Base-by-base conservation (phyloP, 306 rosid species). In the Dryas alaskensis region DNA sequence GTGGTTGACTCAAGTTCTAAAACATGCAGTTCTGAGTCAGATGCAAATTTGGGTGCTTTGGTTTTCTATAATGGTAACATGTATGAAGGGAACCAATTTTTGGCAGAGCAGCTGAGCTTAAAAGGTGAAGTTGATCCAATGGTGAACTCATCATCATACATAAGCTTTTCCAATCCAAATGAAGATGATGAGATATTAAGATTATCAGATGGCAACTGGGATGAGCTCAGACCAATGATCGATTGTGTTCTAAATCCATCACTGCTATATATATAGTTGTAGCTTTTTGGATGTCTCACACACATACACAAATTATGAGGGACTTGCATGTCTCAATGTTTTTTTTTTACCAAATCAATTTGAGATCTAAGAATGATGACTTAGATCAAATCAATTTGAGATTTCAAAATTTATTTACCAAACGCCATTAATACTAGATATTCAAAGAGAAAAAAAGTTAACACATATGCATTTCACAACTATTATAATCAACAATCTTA, bases 181-280 rank as follows among this genome's bases (percentile, higher is more conserved):
- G 58, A 72, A 45, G 19, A 57, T 58, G 19, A 57, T 58, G 57
- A 45, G 44, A 59, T 58, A 57, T 59, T 59, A 59, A 72, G 55
- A 46, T 59, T 39, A 22, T 31, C 11, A 4, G 17, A 60, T 47
- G 67, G 58, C 19, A 72, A 60, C 76, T 72, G 76, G 76, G 76
- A 72, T 31, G 76, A 72, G 58, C 67, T 72, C 27, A 72, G 76
- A 46, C 76, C 76, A 59, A 72, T 72, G 76, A 49, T 72, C 47
- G 76, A 72, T 14, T 72, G 76, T 31, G 76, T 72, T 72, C 76
- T 72, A 25, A 72, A 72, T 46, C 47, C 76, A 3, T 72, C 76
- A 39, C 47, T 49, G 0, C 67, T 59, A 10, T 59, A 45, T 59
- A 10, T 59, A 45, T 31, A 31, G 37, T 11, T 45, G 2, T 14